A percentile compares a stretch with the other conserved stretches of the same genome.
Evolutionary conservation across 2,329 filamentous ascomycete genomes (phyloP).

Genomic region (Fusarium sororula): DNA sequence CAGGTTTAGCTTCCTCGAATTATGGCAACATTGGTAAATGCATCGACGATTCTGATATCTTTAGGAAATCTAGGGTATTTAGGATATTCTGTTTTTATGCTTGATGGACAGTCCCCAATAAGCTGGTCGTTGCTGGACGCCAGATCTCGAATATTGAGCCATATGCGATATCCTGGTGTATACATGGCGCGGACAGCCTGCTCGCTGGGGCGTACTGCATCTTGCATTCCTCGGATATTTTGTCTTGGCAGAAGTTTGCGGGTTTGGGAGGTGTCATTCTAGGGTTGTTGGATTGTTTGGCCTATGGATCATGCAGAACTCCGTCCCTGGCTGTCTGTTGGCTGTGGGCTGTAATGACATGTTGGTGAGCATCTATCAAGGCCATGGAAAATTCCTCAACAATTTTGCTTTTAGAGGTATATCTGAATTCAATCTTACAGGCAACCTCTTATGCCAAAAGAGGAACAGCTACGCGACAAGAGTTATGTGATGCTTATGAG

Average conservation of each 20-base stretch:
- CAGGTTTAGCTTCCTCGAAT: background rate
- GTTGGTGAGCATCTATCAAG: background rate
- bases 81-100: background rate
- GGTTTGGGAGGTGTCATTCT: background rate
- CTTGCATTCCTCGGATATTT: background rate
- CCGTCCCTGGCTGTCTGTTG: background rate
- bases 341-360: background rate
- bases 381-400: background rate
- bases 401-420: background rate
- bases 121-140: background rate
- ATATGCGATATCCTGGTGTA: background rate
- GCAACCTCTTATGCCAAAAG: background rate
- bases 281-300: background rate
- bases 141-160: background rate
- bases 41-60: background rate
- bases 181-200: background rate
- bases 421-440: background rate
- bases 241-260: no score
- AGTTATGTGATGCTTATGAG: background rate
- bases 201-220: background rate
- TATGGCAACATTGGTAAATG: background rate
- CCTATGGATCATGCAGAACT: background rate
- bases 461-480: background rate
- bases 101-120: background rate
- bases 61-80: background rate